A percentile compares a stretch with the other conserved stretches of the same genome.
Conservation (phyloP, 192 early-diverging fungal genomes). For the Blastocladiella britannica region DNA sequence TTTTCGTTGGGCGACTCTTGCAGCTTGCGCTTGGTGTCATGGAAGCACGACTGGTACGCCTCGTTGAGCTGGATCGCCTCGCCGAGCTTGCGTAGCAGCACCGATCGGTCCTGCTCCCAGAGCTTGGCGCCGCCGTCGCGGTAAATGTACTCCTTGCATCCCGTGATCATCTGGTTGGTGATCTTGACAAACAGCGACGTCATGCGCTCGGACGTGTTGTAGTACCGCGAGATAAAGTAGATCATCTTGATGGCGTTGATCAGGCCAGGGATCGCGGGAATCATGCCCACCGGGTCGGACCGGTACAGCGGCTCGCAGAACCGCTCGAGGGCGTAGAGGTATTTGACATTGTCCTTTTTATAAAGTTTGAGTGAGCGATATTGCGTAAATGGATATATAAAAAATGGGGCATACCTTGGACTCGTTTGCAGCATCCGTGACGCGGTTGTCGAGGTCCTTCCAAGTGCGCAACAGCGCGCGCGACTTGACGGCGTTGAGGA, state of each 20-base stretch:
- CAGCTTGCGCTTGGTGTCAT: constrained; percentile 37
- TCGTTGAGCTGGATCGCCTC: constrained; percentile 38
- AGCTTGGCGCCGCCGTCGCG: constrained; percentile 33
- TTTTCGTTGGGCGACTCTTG: constrained; percentile 39
- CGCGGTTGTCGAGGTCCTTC: constrained; percentile 42
- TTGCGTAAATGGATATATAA: neutral
- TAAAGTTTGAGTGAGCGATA: neutral
- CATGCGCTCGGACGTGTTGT: constrained; percentile 47
- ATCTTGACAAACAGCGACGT: constrained; percentile 45
- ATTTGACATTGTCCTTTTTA: constrained; percentile 38
- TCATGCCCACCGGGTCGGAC: constrained; percentile 36
- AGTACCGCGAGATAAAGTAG: constrained; percentile 42
- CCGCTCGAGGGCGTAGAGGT: constrained; percentile 40
- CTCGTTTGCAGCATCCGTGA: constrained; percentile 49
- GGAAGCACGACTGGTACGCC: constrained; percentile 37
- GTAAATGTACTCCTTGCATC: constrained; percentile 45
- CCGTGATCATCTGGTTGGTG: constrained; percentile 48
- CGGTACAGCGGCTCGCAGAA: constrained; percentile 43
- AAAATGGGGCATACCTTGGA: constrained; percentile 17
- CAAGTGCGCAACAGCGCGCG: constrained; percentile 31
- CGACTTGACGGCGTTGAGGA: constrained; percentile 36
- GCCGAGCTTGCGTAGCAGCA: constrained; percentile 27
- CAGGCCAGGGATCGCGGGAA: constrained; percentile 40
- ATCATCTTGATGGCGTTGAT: constrained; percentile 53
- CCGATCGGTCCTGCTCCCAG: constrained; percentile 35